Conservation (phyloP, 331 rosid species). For the Acacia concinna region DNA sequence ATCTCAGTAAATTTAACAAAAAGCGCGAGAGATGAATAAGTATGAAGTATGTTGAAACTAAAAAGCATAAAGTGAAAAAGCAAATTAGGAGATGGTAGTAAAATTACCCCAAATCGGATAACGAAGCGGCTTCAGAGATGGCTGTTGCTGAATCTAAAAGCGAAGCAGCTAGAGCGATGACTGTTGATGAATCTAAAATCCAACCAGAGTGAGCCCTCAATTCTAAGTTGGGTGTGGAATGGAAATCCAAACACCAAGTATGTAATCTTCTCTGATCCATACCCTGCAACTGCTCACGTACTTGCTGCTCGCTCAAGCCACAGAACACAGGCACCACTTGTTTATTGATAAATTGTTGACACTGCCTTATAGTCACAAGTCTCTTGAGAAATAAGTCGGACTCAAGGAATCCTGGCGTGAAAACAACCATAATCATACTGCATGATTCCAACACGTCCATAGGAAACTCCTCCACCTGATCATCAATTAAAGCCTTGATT, state of each 20-base stretch:
- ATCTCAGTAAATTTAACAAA: not conserved
- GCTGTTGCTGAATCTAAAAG: not conserved
- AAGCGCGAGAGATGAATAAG: not conserved
- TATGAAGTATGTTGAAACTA: not conserved
- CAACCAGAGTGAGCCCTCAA: too few relatives aligned
- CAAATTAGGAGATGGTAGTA: too few relatives aligned
- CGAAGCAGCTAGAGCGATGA: not conserved
- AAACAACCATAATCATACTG: not conserved
- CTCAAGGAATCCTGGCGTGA: not conserved
- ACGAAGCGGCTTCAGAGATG: not conserved
- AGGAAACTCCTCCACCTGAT: not conserved
- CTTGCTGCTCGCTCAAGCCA: not conserved
- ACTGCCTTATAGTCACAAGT: not conserved
- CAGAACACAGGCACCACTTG: not conserved
- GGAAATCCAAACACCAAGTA: not conserved
- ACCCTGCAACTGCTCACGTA: not conserved
- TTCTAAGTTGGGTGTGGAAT: too few relatives aligned
- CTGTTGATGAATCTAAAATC: not conserved
- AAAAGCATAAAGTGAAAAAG: not conserved
- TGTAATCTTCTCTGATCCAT: not conserved
- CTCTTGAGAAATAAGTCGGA: not conserved
- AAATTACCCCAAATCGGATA: not conserved
- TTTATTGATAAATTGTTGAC: not conserved
- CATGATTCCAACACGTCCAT: accelerated
- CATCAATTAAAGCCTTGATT: not conserved